A percentile compares a stretch with the other conserved stretches of the same genome.
Evolutionary conservation across 1,284 basidiomycete species (phyloP).

Genomic region (Hymenochaete sp.): DNA sequence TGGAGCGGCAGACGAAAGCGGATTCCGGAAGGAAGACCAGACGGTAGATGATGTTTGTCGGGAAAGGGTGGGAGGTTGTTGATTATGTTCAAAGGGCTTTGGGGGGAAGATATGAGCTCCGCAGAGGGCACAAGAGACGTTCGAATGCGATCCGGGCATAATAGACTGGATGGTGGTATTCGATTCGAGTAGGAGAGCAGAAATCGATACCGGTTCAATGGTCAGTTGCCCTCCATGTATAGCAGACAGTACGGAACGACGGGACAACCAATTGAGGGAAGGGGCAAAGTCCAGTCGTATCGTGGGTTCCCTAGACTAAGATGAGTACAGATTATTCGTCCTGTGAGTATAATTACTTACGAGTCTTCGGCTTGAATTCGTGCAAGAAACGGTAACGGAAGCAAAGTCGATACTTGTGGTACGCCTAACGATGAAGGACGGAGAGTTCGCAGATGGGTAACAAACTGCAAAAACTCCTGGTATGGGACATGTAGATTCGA

Average conservation of each 20-base stretch:
- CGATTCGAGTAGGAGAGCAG: slow-evolving; percentile 44
- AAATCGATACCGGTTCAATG: slow-evolving; percentile 74
- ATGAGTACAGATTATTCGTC: slow-evolving; percentile 14
- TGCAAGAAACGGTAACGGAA: slow-evolving; percentile 78
- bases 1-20: slow-evolving; percentile 27
- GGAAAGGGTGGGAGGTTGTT: slow-evolving; percentile 19
- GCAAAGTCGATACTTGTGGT: slow-evolving; percentile 61
- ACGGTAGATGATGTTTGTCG: slow-evolving; percentile 26
- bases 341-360: slow-evolving; percentile 40
- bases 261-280: slow-evolving; percentile 87
- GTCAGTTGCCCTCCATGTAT: slow-evolving; percentile 84
- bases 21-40: slow-evolving; percentile 55
- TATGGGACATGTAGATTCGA: slow-evolving; percentile 72
- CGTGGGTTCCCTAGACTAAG: slow-evolving; percentile 68
- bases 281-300: slow-evolving; percentile 90
- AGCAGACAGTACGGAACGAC: slow-evolving; percentile 79
- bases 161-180: slow-evolving; percentile 29
- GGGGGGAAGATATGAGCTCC: slow-evolving; percentile 45
- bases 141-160: slow-evolving; percentile 35
- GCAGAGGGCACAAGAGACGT: slow-evolving; percentile 64
- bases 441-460: slow-evolving; percentile 71
- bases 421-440: slow-evolving; percentile 50
- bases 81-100: slow-evolving; percentile 18
- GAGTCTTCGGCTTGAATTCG: slow-evolving; percentile 82
- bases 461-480: slow-evolving; percentile 78